Evolutionary conservation across 441 rosid genomes (phyloP).

Genomic region (Pelargonium australe): DNA sequence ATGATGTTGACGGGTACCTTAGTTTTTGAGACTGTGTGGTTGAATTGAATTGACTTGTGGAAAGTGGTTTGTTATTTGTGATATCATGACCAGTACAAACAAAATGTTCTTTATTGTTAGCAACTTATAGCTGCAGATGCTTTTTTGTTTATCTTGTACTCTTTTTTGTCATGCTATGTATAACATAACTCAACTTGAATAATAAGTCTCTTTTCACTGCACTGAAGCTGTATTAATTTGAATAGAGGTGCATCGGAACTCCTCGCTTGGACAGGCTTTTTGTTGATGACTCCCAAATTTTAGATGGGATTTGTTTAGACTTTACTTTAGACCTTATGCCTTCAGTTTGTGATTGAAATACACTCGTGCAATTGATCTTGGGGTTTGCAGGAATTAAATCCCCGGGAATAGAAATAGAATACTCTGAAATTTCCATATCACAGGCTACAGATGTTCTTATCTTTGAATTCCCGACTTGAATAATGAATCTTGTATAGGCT

Average conservation of each 20-base stretch:
- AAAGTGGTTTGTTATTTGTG: background rate
- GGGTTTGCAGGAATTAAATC: background rate
- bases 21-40: background rate
- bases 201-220: background rate
- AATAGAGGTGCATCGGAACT: background rate
- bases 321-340: background rate
- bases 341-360: background rate
- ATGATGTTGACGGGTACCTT: background rate
- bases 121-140: background rate
- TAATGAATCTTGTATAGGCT: background rate
- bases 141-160: background rate
- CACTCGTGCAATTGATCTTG: background rate
- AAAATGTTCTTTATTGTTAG: background rate
- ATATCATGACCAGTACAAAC: background rate
- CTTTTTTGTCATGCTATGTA: background rate
- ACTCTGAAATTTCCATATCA: background rate
- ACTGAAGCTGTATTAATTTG: background rate
- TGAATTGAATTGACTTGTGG: constrained; percentile 1
- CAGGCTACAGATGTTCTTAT: background rate
- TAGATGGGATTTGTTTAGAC: background rate
- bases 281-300: background rate
- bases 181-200: background rate
- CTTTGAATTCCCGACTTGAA: background rate
- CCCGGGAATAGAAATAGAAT: background rate
- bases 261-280: background rate